Base-by-base conservation (phyloP, 2,329 filamentous ascomycete species). In the Cladosporium velox region DNA sequence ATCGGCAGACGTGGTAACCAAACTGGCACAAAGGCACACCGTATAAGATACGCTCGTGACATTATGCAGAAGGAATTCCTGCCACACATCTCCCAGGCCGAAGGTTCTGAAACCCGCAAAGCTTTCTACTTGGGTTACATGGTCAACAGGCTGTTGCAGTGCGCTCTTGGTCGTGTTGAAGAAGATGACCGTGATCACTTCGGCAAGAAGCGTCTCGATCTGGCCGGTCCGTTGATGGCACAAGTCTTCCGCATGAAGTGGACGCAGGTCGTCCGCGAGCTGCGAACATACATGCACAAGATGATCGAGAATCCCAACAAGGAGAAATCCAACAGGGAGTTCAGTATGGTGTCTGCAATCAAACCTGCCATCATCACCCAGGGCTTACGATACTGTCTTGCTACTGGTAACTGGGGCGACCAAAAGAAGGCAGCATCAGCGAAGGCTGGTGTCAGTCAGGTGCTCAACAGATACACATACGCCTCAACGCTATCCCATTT, bases 81-180 rank as follows among this genome's bases (percentile, higher is more conserved):
- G 57, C 96, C 95, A 28, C 95, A 99, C 75, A 98, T 99, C 68
- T 97, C 94, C 0, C 95, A 99, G 77, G 89, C 87, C 68, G 93
- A 97, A 79, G 95, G 95, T 32, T 96, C 92, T 72, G 94, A 98
- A 78, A 98, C 94, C 1, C 86, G 92, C 67, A 99, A 99, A 78
- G 95, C 96, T 2, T 99, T 97, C 81, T 99, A 98, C 85, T 83
- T 99, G 59, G 95, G 96, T 26, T 99, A 99, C 80, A 99, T 99
- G 94, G 92, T 98, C 57, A 94, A 99, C 80, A 91, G 95, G 77
- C 86, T 99, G 72, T 85, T 98, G 28, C 94, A 97, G 79, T 97
- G 93, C 77, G 92, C 93, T 64, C 86, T 99, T 58, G 96, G 95
- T 61, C 90, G 95, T 68, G 90, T 93, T 69, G 95, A 98, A 77